Evolutionary conservation across 495 filamentous ascomycete species (phyloP).

Genomic region (Penicillium crystallinum): DNA sequence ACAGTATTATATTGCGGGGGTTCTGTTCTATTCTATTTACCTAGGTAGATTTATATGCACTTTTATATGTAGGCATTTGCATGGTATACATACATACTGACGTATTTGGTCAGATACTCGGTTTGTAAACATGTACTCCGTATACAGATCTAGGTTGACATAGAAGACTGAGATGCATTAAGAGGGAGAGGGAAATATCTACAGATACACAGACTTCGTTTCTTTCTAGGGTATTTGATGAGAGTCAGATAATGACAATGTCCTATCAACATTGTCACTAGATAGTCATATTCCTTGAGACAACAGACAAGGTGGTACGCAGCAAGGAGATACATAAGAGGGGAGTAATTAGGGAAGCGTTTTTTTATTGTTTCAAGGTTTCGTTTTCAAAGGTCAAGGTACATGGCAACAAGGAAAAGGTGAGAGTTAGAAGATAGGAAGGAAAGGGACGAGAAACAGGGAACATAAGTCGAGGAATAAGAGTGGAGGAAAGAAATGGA

Average conservation of each 20-base stretch:
- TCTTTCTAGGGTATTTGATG: neutral
- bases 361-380: slow-evolving; percentile 7
- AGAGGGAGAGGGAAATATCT: neutral
- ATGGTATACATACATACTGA: no score
- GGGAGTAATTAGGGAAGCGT: neutral
- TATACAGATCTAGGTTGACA: no score
- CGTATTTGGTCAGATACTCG: no score
- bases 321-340: neutral
- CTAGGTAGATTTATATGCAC: no score
- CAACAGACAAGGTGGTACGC: neutral
- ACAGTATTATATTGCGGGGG: no score
- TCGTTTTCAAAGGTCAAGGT: slow-evolving; percentile 4
- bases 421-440: neutral
- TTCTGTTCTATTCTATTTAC: no score
- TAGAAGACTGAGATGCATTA: neutral
- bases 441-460: neutral
- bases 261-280: neutral
- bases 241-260: neutral
- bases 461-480: slow-evolving; percentile 8
- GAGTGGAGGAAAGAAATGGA: slow-evolving; percentile 10
- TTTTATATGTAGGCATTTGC: no score
- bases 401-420: neutral
- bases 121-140: no score
- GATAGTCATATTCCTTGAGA: neutral
- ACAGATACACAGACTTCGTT: neutral